Evolutionary conservation across 75 land plant genomes (phyloP).

Genomic region (Adiantum capillusveneris): DNA sequence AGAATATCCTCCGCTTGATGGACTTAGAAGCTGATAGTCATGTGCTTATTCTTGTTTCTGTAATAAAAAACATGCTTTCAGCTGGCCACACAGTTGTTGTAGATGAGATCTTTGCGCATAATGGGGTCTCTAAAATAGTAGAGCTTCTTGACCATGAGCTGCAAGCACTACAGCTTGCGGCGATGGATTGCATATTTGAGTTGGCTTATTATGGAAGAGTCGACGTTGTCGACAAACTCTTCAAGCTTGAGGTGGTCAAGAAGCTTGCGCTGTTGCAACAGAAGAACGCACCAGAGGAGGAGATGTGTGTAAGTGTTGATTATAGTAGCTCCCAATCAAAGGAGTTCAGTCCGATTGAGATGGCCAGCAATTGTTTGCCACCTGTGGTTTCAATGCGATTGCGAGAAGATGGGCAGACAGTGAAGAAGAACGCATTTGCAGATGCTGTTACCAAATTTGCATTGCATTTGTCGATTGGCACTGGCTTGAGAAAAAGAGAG

Average conservation of each 20-base stretch:
- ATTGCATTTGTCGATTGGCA: conserved; percentile 55
- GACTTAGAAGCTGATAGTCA: background rate
- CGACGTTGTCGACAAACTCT: conserved; percentile 48
- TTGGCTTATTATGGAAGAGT: conserved; percentile 54
- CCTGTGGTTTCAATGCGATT: background rate
- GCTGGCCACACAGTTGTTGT: conserved; percentile 43
- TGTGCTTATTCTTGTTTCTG: conserved; percentile 13
- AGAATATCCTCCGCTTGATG: conserved; percentile 21
- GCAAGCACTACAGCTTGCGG: conserved; percentile 15
- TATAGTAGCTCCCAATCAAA: background rate
- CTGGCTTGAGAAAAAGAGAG: conserved; percentile 58
- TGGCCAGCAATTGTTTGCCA: too few relatives aligned
- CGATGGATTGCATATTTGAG: conserved; percentile 39
- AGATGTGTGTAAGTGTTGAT: conserved; percentile 1
- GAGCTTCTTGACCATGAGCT: conserved; percentile 14
- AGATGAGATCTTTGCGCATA: conserved; percentile 37
- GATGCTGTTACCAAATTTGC: conserved; percentile 54
- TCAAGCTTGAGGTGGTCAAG: conserved; percentile 32
- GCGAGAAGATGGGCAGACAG: background rate
- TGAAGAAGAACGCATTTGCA: conserved; percentile 37
- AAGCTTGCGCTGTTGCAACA: conserved; percentile 44
- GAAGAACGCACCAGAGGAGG: conserved; percentile 32
- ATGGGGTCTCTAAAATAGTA: conserved; percentile 27
- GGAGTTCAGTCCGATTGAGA: too few relatives aligned
- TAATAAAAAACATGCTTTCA: conserved; percentile 29